These are phyloP conservation scores for Apiospora kogelbergensis DNA, from an alignment of 2,329 filamentous ascomycete genomes.

Conservation along the genomic window DNA sequence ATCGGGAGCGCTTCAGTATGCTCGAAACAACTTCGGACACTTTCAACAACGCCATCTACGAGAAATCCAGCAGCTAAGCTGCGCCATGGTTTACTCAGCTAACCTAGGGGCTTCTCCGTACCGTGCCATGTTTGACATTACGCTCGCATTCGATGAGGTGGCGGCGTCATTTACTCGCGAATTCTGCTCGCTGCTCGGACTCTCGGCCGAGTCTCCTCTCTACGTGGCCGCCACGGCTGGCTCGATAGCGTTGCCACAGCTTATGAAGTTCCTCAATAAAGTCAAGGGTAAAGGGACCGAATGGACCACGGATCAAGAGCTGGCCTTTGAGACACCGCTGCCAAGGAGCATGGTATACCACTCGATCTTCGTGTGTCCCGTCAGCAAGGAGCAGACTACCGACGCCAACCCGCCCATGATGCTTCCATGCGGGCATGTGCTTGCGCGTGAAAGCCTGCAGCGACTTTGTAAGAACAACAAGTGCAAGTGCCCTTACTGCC, in stretches of 20 bases:
- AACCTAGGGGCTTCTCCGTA: slow-evolving; percentile 81
- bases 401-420: slow-evolving; percentile 95
- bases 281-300: slow-evolving; percentile 89
- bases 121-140: slow-evolving; percentile 70
- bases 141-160: slow-evolving; percentile 78
- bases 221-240: slow-evolving; percentile 93
- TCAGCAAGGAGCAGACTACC: slow-evolving; percentile 94
- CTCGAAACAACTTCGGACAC: slow-evolving; percentile 67
- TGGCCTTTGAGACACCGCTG: slow-evolving; percentile 73
- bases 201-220: slow-evolving; percentile 88
- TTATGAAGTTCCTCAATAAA: slow-evolving; percentile 85
- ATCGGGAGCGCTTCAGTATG: slow-evolving; percentile 72
- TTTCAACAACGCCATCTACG: slow-evolving; percentile 74
- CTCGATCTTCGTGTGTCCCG: slow-evolving; percentile 95
- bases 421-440: slow-evolving; percentile 92
- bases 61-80: slow-evolving; percentile 80
- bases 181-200: slow-evolving; percentile 87
- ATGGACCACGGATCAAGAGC: slow-evolving; percentile 89
- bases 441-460: slow-evolving; percentile 80
- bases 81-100: slow-evolving; percentile 75
- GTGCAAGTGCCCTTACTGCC: slow-evolving; percentile 98
- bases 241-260: slow-evolving; percentile 82
- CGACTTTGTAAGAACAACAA: slow-evolving; percentile 74
- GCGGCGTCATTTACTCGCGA: slow-evolving; percentile 87
- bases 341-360: slow-evolving; percentile 73